Conservation (phyloP, 1,284 basidiomycete genomes). For the Testicularia cyperi region DNA sequence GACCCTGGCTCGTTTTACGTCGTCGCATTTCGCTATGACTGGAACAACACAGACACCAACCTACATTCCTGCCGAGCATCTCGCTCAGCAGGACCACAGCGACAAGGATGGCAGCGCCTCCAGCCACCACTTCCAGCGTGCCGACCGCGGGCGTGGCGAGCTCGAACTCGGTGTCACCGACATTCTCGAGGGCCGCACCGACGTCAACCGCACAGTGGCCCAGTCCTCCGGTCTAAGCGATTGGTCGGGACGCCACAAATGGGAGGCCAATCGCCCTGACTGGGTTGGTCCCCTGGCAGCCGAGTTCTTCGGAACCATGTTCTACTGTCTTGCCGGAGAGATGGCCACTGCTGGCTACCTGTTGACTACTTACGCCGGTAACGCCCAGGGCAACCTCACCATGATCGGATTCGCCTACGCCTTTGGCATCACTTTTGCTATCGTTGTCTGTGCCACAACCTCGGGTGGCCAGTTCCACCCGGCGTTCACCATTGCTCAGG, state of each 20-base stretch:
- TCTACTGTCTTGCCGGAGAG: conserved; percentile 42
- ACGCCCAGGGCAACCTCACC: conserved; percentile 32
- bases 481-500: conserved; percentile 42
- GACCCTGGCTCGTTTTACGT: no score
- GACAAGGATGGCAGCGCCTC: conserved; percentile 20
- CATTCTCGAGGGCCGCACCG: conserved; percentile 36
- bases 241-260: conserved; percentile 18
- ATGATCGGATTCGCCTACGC: conserved; percentile 50
- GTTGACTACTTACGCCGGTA: conserved; percentile 27
- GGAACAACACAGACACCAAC: conserved; percentile 11
- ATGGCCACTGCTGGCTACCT: conserved; percentile 40
- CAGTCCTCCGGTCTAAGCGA: conserved; percentile 15
- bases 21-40: conserved; percentile 10
- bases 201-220: conserved; percentile 27
- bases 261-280: conserved; percentile 20
- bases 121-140: conserved; percentile 39
- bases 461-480: conserved; percentile 51
- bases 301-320: conserved; percentile 27
- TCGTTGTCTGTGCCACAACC: conserved; percentile 39
- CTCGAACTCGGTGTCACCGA: conserved; percentile 44
- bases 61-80: conserved; percentile 37
- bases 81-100: conserved; percentile 11
- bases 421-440: conserved; percentile 44
- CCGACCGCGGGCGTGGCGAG: conserved; percentile 28
- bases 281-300: conserved; percentile 16